A percentile compares a stretch with the other conserved stretches of the same genome.
These are phyloP conservation scores for Cyclotella sp. DNA, from an alignment of 108 stramenopile genomes.

Conservation along the genomic window DNA sequence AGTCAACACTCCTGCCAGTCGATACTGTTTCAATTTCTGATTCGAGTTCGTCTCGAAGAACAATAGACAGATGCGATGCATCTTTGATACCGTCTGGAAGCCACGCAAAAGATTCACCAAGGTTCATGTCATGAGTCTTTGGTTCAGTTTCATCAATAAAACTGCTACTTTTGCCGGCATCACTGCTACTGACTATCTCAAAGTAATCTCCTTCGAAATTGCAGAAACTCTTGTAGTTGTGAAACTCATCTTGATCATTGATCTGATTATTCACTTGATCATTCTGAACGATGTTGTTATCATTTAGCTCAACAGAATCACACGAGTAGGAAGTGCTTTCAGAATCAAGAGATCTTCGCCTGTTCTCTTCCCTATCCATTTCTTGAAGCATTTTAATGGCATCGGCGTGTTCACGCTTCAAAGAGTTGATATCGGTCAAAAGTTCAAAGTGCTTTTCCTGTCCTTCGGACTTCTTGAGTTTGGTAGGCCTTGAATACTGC, in stretches of 20 bases:
- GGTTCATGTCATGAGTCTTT: not conserved
- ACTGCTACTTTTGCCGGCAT: not conserved
- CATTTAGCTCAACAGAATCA: constrained; percentile 16
- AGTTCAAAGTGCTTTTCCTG: constrained; percentile 15
- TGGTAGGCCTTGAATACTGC: not conserved
- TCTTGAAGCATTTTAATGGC: constrained; percentile 49
- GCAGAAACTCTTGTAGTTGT: not conserved
- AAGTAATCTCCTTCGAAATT: not conserved
- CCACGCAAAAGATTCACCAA: constrained; percentile 19
- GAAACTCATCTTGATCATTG: not conserved
- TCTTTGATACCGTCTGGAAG: constrained; percentile 27
- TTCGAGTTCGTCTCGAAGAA: constrained; percentile 10
- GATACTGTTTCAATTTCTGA: not conserved
- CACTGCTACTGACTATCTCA: constrained; percentile 6
- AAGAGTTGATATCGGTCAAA: constrained; percentile 31
- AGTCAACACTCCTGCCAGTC: too few species aligned
- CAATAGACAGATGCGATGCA: constrained; percentile 31
- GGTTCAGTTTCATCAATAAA: not conserved
- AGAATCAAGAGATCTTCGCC: constrained; percentile 17
- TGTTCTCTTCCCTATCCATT: constrained; percentile 34
- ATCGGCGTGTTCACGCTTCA: constrained; percentile 49
- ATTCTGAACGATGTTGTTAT: not conserved
- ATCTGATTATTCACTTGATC: not conserved
- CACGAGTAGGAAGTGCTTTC: constrained; percentile 8
- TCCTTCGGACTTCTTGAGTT: not conserved